Evolutionary conservation across 2,329 filamentous ascomycete species (phyloP), one percentile per base, ranked within the genome.

Genomic region (Clonostachys byssicola): DNA sequence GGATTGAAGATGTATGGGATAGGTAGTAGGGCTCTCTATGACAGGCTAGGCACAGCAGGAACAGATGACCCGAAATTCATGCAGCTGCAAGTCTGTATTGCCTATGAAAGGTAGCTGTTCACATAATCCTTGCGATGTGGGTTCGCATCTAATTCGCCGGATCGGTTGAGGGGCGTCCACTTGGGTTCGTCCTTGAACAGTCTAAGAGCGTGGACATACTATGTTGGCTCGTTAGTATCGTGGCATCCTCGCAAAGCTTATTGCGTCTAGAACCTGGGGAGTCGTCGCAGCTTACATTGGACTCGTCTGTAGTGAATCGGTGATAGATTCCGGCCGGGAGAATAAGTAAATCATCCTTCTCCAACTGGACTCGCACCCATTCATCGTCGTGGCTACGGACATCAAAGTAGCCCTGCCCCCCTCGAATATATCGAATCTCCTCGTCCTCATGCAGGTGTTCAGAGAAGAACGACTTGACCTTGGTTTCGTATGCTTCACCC

Each of bases 391-490:
- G 75, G 60, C 83, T 86, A 43, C 94, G 77, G 4, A 99, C 92
- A 68, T 99, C 94, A 63, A 99, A 99, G 67, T 88, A 99, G 1
- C 94, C 94, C 47, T 81, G 80, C 0, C 94, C 94, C 51, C 86
- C 92, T 34, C 90, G 77, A 55, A 99, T 92, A 61, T 96, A 99
- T 43, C 94, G 78, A 55, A 99, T 99, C 77, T 99, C 94, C 72
- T 99, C 94, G 57, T 99, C 94, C 73, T 99, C 94, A 64, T 99
- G 94, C 59, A 99, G 68, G 66, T 99, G 94, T 76, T 99, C 94
- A 58, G 88, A 67, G 73, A 97, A 99, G 74, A 99, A 99, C 55
- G 71, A 82, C 73, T 90, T 92, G 52, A 99, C 90, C 69, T 97
- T 97, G 53, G 88, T 81, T 70, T 99, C 92, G 72, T 97, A 99